phyloP scores from a whole-genome alignment of 331 rosid species.

The Stylosanthes scabra region DNA sequence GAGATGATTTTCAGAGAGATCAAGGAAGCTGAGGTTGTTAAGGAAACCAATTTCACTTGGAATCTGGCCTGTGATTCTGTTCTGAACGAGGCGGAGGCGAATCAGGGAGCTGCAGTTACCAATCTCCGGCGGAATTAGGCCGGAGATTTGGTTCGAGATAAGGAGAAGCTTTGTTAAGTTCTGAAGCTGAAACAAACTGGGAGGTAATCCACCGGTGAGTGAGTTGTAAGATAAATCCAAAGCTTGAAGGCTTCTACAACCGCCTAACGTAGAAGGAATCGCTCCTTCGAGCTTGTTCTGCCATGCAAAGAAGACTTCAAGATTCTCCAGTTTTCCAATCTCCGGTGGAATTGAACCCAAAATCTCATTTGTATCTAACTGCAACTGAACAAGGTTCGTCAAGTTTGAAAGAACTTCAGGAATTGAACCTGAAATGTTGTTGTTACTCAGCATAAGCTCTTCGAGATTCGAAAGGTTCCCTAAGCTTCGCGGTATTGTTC shows the following conservation, averaged over 20 bases:
- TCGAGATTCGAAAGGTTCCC: slow-evolving; percentile 68
- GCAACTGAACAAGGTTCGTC: slow-evolving; percentile 68
- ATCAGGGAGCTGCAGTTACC: slow-evolving; percentile 75
- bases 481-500: slow-evolving; percentile 68
- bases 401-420: slow-evolving; percentile 66
- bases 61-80: slow-evolving; percentile 70
- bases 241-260: slow-evolving; percentile 68
- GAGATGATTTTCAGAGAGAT: slow-evolving; percentile 72
- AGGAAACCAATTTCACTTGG: slow-evolving; percentile 75
- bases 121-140: slow-evolving; percentile 67
- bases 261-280: slow-evolving; percentile 66
- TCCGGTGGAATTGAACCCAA: slow-evolving; percentile 78
- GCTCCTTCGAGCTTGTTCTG: slow-evolving; percentile 82
- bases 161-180: slow-evolving; percentile 82
- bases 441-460: slow-evolving; percentile 84
- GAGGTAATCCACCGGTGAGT: slow-evolving; percentile 70
- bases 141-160: slow-evolving; percentile 76
- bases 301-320: slow-evolving; percentile 78
- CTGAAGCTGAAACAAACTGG: slow-evolving; percentile 68
- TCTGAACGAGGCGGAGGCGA: slow-evolving; percentile 64
- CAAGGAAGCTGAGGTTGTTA: slow-evolving; percentile 67
- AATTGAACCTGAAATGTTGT: slow-evolving; percentile 79
- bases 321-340: slow-evolving; percentile 63
- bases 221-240: slow-evolving; percentile 82
- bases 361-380: slow-evolving; percentile 74